Conservation (phyloP, 345 rosid genomes). For the Salix purpurea region DNA sequence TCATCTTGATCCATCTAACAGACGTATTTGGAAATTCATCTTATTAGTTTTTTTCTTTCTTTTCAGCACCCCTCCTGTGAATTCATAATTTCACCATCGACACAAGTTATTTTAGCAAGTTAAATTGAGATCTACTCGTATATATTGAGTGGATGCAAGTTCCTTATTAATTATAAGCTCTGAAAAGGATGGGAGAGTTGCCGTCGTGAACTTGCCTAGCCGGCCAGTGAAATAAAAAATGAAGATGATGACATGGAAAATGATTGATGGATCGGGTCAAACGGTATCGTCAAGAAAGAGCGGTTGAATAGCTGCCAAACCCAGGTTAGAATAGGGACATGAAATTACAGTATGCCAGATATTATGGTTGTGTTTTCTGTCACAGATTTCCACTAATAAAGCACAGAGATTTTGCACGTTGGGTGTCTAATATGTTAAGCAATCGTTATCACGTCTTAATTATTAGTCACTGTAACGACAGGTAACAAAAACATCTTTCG, state of each 20-base stretch:
- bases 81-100: no score
- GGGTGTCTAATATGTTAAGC: no score
- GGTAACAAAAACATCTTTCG: not conserved
- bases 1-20: no score
- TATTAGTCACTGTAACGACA: not conserved
- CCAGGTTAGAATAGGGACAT: not conserved
- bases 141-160: no score
- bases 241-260: constrained; percentile 5
- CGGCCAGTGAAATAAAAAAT: not conserved
- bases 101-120: no score
- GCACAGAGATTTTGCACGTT: not conserved
- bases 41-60: no score
- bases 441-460: not conserved
- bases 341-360: not conserved
- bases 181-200: no score
- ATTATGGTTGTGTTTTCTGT: constrained; percentile 6
- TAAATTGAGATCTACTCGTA: no score
- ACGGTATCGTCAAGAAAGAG: not conserved
- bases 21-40: no score
- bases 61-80: no score
- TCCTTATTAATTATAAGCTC: no score
- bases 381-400: not conserved
- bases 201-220: no score
- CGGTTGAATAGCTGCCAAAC: not conserved
- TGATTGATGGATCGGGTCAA: constrained; percentile 4